phyloP scores from a whole-genome alignment of 225 moss, liverwort and hornwort genomes.

The Pseudoscleropodium purum region DNA sequence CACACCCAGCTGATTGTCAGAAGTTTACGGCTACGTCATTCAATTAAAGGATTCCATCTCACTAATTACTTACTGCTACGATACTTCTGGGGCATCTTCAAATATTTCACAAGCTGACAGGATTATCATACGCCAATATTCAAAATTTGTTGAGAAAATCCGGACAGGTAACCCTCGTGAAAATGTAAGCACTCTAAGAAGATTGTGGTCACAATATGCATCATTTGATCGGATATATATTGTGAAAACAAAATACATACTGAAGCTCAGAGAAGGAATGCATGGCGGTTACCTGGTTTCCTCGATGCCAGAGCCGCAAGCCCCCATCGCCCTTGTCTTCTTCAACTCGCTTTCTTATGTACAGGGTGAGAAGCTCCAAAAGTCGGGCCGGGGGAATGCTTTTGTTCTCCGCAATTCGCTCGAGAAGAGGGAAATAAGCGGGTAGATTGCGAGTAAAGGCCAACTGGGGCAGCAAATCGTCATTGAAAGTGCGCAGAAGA shows the following conservation, averaged over 20 bases:
- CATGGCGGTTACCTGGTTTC: constrained; percentile 24
- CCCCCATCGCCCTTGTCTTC: constrained; percentile 45
- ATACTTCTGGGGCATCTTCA: background rate
- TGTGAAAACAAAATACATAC: background rate
- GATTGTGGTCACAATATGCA: background rate
- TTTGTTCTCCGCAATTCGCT: constrained; percentile 71
- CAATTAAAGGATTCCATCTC: background rate
- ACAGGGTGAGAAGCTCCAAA: constrained; percentile 68
- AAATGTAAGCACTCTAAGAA: background rate
- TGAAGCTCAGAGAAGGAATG: background rate
- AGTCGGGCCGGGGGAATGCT: constrained; percentile 65
- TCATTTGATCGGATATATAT: background rate
- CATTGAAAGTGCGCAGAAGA: constrained; percentile 78
- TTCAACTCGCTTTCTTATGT: constrained; percentile 64
- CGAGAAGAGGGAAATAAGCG: constrained; percentile 86
- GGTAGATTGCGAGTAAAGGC: constrained; percentile 53
- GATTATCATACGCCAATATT: background rate
- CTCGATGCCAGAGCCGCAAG: constrained; percentile 50
- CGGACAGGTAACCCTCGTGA: background rate
- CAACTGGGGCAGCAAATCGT: constrained; percentile 70
- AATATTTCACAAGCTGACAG: background rate
- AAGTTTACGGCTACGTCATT: background rate
- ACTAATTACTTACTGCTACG: background rate
- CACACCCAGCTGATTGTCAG: constrained; percentile 18
- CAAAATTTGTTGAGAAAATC: background rate